Evolutionary conservation across 2,329 filamentous ascomycete genomes (phyloP), one percentile per base, ranked within the genome.

Genomic region (Nigrospora oryzae): DNA sequence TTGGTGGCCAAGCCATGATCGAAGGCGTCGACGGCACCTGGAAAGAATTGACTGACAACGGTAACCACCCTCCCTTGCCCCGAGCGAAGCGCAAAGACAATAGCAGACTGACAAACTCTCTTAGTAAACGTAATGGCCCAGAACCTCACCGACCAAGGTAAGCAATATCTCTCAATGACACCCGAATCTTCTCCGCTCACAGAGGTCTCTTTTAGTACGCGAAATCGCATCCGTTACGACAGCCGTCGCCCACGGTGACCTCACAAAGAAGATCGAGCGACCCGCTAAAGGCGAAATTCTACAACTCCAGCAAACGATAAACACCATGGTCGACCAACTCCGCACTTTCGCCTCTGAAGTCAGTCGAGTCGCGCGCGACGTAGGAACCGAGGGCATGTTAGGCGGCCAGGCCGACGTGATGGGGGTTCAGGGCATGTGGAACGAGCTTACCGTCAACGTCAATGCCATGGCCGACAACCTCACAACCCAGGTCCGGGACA

Each of bases 21-120:
- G 86, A 89, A 53, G 91, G 90, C 46, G 91, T 97, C 45, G 89
- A 93, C 64, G 91, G 91, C 58, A 95, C 94, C 49, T 97, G 91
- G 91, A 95, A 95, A 61, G 91, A 97, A 69, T 72, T 97, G 56
- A 97, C 91, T 15, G 84, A 90, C 63, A 91, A 91, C 59, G 81
- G 81, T 83, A 70, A 50, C 64, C 39, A 23, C 19, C 15, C 40
- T 15, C 36, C 15, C 8, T 34, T 33, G 11, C 34, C 34, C 32
- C n/a, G 37, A 23, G 15, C 46, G 28, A 17, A 14, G 19, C 4
- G 23, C 34, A 30, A 28, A 10, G 23, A 10, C 23, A 7, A 28
- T 37, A 48, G 40, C 52, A 60, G 42, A 59, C 58, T 51, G 52
- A 60, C 42, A 49, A 43, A 6, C 31, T 17, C 8, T 12, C 50